Percentiles rank a stretch among this genome's conserved stretches.
These are phyloP conservation scores for Aphanomyces euteiches DNA, from an alignment of 352 stramenopile species.

Conservation along the genomic window DNA sequence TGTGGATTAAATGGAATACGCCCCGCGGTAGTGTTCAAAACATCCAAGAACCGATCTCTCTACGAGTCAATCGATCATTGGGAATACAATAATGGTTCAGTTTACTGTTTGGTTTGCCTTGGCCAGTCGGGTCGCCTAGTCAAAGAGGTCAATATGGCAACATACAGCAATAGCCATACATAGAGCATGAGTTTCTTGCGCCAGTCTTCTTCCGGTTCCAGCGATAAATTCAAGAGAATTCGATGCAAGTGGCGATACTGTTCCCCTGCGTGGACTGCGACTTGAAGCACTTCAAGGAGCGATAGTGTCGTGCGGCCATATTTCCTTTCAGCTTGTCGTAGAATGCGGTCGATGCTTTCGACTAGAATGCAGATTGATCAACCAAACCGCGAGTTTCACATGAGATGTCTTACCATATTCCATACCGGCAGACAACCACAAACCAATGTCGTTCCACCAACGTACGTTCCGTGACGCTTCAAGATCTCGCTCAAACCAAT, in stretches of 20 bases:
- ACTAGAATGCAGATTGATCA: constrained; percentile 4
- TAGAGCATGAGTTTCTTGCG: background rate
- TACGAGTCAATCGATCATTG: no score
- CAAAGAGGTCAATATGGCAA: background rate
- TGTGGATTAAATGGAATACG: no score
- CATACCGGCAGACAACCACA: background rate
- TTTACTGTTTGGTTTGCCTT: background rate
- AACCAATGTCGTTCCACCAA: background rate
- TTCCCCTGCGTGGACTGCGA: background rate
- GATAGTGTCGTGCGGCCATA: background rate
- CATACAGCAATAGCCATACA: background rate
- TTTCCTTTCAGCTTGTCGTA: background rate
- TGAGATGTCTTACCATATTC: background rate
- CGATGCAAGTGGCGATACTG: background rate
- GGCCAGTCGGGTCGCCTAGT: background rate
- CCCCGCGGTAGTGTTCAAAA: background rate
- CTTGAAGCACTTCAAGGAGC: constrained; percentile 5
- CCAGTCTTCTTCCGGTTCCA: constrained; percentile 2
- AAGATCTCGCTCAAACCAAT: constrained; percentile 14
- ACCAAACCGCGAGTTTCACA: background rate
- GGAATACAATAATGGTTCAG: background rate
- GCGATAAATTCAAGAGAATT: background rate
- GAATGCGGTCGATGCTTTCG: constrained; percentile 1
- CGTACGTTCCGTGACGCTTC: background rate
- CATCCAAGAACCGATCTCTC: background rate